phyloP scores from a whole-genome alignment of 805 yeast genomes.

The Candida pseudoglaebosa region DNA sequence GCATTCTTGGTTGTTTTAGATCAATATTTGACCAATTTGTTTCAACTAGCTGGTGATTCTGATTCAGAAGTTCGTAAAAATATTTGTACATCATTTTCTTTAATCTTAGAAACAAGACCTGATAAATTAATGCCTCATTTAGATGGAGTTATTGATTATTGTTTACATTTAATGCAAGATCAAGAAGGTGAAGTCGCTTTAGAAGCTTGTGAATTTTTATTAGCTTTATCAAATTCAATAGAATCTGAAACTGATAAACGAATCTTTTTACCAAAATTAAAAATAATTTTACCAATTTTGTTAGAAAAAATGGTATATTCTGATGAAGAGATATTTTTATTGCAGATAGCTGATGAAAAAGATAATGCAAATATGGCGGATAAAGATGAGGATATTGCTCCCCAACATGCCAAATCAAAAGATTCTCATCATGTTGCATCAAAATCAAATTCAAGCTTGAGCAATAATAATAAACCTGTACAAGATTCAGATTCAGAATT shows the following conservation, averaged over 20 bases:
- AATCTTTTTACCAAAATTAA: constrained; percentile 54
- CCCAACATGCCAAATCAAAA: constrained; percentile 69
- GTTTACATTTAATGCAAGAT: constrained; percentile 71
- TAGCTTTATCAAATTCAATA: constrained; percentile 68
- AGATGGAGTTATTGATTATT: constrained; percentile 80
- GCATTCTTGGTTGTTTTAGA: constrained; percentile 63
- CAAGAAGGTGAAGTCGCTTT: constrained; percentile 62
- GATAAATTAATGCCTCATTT: constrained; percentile 77
- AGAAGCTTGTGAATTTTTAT: constrained; percentile 90
- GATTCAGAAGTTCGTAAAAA: constrained; percentile 61
- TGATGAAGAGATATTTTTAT: constrained; percentile 68
- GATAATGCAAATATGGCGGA: constrained; percentile 80
- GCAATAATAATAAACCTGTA: constrained; percentile 15
- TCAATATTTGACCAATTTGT: constrained; percentile 58
- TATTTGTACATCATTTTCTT: constrained; percentile 72
- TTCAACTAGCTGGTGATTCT: constrained; percentile 62
- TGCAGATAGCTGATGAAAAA: constrained; percentile 61
- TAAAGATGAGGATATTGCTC: constrained; percentile 82
- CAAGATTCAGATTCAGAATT: constrained; percentile 39
- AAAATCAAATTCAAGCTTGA: constrained; percentile 8
- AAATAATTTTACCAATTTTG: constrained; percentile 68
- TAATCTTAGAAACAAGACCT: constrained; percentile 70
- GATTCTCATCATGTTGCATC: constrained; percentile 27
- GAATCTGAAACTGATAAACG: constrained; percentile 31
- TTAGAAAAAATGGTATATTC: constrained; percentile 83